These are phyloP conservation scores for Scutellaria minor DNA, from an alignment of 257 asterid species.

Conservation along the genomic window DNA sequence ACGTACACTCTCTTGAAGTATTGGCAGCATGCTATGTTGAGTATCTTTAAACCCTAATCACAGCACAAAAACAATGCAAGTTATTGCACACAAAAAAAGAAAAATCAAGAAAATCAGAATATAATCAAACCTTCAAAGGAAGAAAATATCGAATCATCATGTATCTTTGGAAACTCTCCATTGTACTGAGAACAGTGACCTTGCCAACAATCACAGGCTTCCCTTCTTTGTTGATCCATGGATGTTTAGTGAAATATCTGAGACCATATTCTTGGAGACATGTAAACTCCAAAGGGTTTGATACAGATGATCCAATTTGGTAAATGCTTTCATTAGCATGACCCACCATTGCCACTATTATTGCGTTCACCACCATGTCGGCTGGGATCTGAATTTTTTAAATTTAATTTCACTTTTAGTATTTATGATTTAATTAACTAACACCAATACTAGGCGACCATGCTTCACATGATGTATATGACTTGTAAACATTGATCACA, in stretches of 20 bases:
- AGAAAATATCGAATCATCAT: constrained; percentile 43
- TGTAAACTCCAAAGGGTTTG: constrained; percentile 53
- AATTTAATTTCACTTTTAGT: not conserved
- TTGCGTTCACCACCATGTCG: constrained; percentile 94
- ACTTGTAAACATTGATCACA: no score
- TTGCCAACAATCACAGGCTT: constrained; percentile 43
- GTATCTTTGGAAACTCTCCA: constrained; percentile 43
- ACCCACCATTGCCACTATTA: constrained; percentile 69
- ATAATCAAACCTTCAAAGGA: constrained; percentile 37
- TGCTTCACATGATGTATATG: no score
- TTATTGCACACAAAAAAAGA: not conserved
- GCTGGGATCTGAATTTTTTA: constrained; percentile 71
- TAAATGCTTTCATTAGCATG: constrained; percentile 60
- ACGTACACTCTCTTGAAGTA: constrained; percentile 36
- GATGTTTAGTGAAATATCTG: constrained; percentile 60
- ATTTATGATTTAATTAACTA: no score
- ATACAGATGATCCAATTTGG: constrained; percentile 73
- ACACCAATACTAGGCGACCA: no score
- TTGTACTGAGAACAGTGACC: constrained; percentile 39
- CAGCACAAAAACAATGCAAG: not conserved
- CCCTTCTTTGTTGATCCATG: constrained; percentile 45
- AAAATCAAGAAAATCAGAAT: not conserved
- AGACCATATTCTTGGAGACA: constrained; percentile 47
- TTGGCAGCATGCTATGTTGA: constrained; percentile 44
- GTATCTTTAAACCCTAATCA: constrained; percentile 37